A percentile compares a stretch with the other conserved stretches of the same genome.
Evolutionary conservation across 2,329 filamentous ascomycete genomes (phyloP).

Genomic region (Orbilia brochopaga): DNA sequence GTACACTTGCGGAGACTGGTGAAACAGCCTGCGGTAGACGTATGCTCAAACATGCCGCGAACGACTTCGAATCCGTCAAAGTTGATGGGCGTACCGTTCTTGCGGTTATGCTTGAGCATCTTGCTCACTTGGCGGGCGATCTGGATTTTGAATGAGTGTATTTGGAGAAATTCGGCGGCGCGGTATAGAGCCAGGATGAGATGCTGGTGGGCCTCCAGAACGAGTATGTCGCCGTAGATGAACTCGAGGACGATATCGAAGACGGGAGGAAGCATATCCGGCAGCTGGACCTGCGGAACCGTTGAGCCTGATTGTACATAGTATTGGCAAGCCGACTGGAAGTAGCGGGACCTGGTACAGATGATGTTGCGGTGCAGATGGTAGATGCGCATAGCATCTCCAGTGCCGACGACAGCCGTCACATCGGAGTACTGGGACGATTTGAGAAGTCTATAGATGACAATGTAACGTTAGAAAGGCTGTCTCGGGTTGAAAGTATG

Average conservation of each 20-base stretch:
- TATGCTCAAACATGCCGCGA: slow-evolving; percentile 28
- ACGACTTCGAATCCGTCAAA: slow-evolving; percentile 45
- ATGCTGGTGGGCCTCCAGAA: slow-evolving; percentile 32
- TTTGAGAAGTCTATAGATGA: slow-evolving; percentile 10
- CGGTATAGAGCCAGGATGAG: slow-evolving; percentile 36
- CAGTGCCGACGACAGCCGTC: slow-evolving; percentile 20
- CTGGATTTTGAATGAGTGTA: slow-evolving; percentile 16
- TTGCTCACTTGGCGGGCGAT: slow-evolving; percentile 28
- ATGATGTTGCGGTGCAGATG: slow-evolving; percentile 34
- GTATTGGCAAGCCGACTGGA: slow-evolving; percentile 14
- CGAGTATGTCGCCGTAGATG: slow-evolving; percentile 34
- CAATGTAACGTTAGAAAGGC: neutral
- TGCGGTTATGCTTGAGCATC: slow-evolving; percentile 35
- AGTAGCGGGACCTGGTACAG: slow-evolving; percentile 32
- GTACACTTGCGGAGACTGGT: slow-evolving; percentile 37
- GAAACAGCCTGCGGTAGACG: slow-evolving; percentile 7
- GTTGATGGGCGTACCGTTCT: slow-evolving; percentile 14
- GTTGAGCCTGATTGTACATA: neutral
- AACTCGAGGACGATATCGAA: slow-evolving; percentile 40
- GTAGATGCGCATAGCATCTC: slow-evolving; percentile 10
- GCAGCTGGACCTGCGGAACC: slow-evolving; percentile 18
- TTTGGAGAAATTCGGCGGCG: slow-evolving; percentile 26
- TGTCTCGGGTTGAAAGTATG: neutral
- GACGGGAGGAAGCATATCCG: slow-evolving; percentile 33
- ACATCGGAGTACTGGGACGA: slow-evolving; percentile 25